A percentile compares a stretch with the other conserved stretches of the same genome.
Conservation (phyloP, 768 basidiomycete species). For the Podaxis sp. region DNA sequence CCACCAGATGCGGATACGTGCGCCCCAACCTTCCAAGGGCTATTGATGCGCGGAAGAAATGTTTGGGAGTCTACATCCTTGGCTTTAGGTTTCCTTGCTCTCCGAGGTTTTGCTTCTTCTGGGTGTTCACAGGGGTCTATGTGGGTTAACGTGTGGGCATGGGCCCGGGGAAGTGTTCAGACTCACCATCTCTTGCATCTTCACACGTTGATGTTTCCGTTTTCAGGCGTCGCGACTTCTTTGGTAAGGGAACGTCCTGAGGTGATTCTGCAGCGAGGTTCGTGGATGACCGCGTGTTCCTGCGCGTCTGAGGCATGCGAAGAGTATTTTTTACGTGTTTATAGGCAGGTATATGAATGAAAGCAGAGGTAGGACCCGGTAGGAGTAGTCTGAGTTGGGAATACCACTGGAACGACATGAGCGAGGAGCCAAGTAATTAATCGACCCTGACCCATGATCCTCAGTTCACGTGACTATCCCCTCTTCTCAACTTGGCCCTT, state of each 20-base stretch:
- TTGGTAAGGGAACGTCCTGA: background rate
- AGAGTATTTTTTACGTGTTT: background rate
- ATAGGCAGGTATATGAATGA: background rate
- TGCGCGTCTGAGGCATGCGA: background rate
- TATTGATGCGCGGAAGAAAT: slow-evolving; percentile 33
- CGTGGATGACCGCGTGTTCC: background rate
- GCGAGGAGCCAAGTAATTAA: too few relatives aligned
- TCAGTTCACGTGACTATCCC: too few relatives aligned
- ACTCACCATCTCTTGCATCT: background rate
- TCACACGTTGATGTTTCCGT: background rate
- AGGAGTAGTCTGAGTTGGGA: too few relatives aligned
- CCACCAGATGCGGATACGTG: slow-evolving; percentile 85
- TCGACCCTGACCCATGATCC: too few relatives aligned
- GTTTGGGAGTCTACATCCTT: slow-evolving; percentile 19
- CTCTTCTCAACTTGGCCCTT: too few relatives aligned
- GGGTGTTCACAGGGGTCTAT: background rate
- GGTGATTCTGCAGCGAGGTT: background rate
- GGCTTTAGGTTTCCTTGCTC: slow-evolving; percentile 16
- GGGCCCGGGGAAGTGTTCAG: background rate
- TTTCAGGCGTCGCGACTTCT: background rate
- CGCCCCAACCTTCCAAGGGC: slow-evolving; percentile 73
- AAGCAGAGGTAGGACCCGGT: background rate
- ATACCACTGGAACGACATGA: too few relatives aligned
- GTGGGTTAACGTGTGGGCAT: background rate
- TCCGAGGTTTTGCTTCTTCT: background rate